Conservation (phyloP, 1,284 basidiomycete genomes). For the Schizopora paradoxa region DNA sequence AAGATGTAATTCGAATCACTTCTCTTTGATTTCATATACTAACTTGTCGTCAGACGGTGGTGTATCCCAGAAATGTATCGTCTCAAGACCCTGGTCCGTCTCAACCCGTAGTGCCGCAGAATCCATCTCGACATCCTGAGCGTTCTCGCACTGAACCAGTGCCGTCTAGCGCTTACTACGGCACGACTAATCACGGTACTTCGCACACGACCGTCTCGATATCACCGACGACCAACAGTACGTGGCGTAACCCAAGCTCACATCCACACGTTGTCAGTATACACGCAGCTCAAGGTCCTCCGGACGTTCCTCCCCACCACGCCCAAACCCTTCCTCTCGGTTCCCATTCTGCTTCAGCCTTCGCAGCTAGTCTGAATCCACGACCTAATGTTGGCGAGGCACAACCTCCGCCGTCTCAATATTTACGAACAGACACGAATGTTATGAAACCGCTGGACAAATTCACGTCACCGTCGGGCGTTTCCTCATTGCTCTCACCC, state of each 20-base stretch:
- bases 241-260: not conserved
- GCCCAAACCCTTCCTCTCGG: slow-evolving; percentile 2
- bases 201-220: not conserved
- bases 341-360: not conserved
- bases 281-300: slow-evolving; percentile 16
- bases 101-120: not conserved
- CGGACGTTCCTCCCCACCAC: slow-evolving; percentile 6
- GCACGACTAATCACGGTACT: no score
- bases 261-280: slow-evolving; percentile 10
- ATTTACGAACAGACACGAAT: not conserved
- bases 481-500: not conserved
- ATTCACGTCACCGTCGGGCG: not conserved
- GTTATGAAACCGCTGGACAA: not conserved
- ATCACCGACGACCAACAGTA: no score
- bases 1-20: not conserved
- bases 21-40: not conserved
- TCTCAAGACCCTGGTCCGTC: not conserved
- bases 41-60: not conserved
- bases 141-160: slow-evolving; percentile 3
- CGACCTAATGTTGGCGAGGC: not conserved
- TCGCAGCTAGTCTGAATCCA: not conserved
- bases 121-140: not conserved
- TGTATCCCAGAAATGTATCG: slow-evolving; percentile 7
- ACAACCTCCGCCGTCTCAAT: not conserved
- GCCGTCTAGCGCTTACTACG: not conserved